Evolutionary conservation across 306 rosid genomes (phyloP).

Genomic region (Datisca glomerata): DNA sequence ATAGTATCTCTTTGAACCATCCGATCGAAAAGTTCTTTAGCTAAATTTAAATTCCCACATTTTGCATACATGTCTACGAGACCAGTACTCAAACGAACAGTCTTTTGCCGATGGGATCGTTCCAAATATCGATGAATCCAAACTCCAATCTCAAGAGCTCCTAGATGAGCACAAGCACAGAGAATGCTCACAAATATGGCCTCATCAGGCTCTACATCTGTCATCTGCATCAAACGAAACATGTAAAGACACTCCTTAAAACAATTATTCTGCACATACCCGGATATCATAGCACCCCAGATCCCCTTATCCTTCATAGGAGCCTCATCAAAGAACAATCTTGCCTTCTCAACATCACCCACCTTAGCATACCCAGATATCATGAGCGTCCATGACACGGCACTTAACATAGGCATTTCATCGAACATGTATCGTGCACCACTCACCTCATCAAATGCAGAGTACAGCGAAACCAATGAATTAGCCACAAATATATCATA

Average conservation of each 20-base stretch:
- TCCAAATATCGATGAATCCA: constrained; percentile 50
- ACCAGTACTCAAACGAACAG: constrained; percentile 41
- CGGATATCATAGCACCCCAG: constrained; percentile 90
- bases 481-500: constrained; percentile 52
- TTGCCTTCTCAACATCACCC: constrained; percentile 45
- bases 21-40: constrained; percentile 30
- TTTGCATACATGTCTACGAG: constrained; percentile 75
- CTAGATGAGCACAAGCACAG: constrained; percentile 71
- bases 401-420: constrained; percentile 50
- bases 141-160: constrained; percentile 51
- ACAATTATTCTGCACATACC: constrained; percentile 59
- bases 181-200: constrained; percentile 53
- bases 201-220: constrained; percentile 49
- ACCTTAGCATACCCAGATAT: constrained; percentile 53
- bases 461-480: constrained; percentile 38
- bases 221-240: constrained; percentile 46
- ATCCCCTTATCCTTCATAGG: constrained; percentile 54
- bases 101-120: constrained; percentile 21
- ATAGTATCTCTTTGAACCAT: constrained; percentile 36
- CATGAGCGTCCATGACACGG: constrained; percentile 65
- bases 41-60: constrained; percentile 48
- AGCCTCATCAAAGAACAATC: constrained; percentile 61
- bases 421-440: constrained; percentile 51
- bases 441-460: constrained; percentile 23
- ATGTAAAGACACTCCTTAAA: constrained; percentile 60